phyloP scores from a whole-genome alignment of 345 rosid species.

The Rhodomyrtus tomentosa region DNA sequence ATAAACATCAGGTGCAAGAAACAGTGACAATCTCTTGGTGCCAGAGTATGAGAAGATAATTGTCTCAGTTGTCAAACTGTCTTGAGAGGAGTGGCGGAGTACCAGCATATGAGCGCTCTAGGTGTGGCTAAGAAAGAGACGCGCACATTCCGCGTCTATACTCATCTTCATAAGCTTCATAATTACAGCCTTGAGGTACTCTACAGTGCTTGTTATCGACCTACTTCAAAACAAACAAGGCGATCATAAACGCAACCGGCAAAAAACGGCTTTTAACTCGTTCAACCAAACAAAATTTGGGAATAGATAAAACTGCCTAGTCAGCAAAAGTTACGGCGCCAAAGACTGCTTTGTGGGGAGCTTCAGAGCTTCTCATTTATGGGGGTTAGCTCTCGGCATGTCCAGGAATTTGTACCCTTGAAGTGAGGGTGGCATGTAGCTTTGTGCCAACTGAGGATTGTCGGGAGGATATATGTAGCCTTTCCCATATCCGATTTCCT shows the following conservation, averaged over 20 bases:
- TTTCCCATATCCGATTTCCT: conserved; percentile 68
- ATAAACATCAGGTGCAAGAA: background rate
- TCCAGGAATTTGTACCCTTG: conserved; percentile 61
- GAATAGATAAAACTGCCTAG: background rate
- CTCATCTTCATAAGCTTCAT: background rate
- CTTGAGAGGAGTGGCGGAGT: background rate
- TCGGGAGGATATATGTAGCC: conserved; percentile 70
- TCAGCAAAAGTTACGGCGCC: background rate
- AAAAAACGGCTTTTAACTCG: background rate
- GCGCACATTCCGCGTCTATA: background rate
- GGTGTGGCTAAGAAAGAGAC: background rate
- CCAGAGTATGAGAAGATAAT: background rate
- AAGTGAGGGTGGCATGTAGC: conserved; percentile 56
- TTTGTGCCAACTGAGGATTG: conserved; percentile 48
- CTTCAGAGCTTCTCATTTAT: conserved; percentile 1
- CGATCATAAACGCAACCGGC: background rate
- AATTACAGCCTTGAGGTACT: background rate
- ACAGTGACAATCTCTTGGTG: background rate
- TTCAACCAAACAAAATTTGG: background rate
- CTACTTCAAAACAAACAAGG: background rate
- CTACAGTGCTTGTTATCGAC: background rate
- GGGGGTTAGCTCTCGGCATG: conserved; percentile 28
- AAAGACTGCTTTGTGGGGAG: background rate
- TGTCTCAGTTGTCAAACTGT: background rate
- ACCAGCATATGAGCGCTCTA: background rate